These are phyloP conservation scores for Pyrenophora graminea DNA, from an alignment of 2,329 filamentous ascomycete species.

Conservation along the genomic window DNA sequence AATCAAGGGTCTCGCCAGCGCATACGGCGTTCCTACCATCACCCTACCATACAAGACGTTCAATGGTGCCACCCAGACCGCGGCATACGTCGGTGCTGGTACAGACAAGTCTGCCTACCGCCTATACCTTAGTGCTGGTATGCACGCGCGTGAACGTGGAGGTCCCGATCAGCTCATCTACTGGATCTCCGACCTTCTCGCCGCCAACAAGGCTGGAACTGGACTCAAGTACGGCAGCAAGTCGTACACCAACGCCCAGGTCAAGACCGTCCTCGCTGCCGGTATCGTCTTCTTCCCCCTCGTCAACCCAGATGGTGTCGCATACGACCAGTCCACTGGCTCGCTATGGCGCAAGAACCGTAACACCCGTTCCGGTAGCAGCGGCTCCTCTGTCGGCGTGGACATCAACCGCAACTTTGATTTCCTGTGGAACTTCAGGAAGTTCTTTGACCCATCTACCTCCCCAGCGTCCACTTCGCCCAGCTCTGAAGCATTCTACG, in stretches of 20 bases:
- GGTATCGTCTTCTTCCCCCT: conserved; percentile 58
- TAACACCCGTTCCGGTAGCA: conserved; percentile 47
- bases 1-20: conserved; percentile 49
- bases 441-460: conserved; percentile 51
- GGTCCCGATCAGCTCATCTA: conserved; percentile 62
- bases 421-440: conserved; percentile 60
- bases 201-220: conserved; percentile 54
- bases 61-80: conserved; percentile 49
- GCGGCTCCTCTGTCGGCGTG: conserved; percentile 33
- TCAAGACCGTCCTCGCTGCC: conserved; percentile 56
- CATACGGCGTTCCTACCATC: conserved; percentile 50
- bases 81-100: conserved; percentile 52
- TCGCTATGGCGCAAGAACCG: conserved; percentile 46
- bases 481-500: conserved; percentile 56
- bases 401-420: conserved; percentile 53
- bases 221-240: conserved; percentile 59
- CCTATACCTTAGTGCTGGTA: conserved; percentile 58
- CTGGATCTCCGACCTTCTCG: conserved; percentile 62
- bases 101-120: conserved; percentile 49
- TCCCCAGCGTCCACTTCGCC: conserved; percentile 52
- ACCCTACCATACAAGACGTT: conserved; percentile 52
- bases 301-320: conserved; percentile 45
- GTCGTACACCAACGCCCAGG: conserved; percentile 58
- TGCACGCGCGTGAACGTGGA: conserved; percentile 64
- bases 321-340: conserved; percentile 40